These are phyloP conservation scores for Nymphaea colorata DNA, from an alignment of 164 flowering plant genomes.

Conservation along the genomic window DNA sequence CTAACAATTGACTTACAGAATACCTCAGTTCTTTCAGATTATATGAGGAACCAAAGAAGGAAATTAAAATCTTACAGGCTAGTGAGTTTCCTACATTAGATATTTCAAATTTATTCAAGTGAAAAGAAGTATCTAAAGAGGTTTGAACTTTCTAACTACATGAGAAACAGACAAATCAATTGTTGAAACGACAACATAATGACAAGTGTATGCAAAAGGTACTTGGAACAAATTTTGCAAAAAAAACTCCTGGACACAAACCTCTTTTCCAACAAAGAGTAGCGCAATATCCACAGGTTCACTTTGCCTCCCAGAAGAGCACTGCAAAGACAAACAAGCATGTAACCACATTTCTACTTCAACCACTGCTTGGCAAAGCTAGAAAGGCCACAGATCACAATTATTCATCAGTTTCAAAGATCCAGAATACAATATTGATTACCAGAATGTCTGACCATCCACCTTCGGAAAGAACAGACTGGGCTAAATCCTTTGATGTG, in stretches of 20 bases:
- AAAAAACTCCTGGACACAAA: conserved; percentile 8
- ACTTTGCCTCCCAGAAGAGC: conserved; percentile 30
- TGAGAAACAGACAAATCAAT: not conserved
- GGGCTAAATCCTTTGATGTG: conserved; percentile 52
- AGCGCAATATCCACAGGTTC: conserved; percentile 52
- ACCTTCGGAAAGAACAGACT: conserved; percentile 47
- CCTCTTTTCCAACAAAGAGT: conserved; percentile 73
- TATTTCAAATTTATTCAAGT: too few species aligned
- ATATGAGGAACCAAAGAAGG: not conserved
- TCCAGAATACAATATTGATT: conserved; percentile 4
- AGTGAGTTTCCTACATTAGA: too few species aligned
- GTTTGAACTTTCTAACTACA: too few species aligned
- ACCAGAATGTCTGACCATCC: conserved; percentile 85
- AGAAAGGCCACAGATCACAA: not conserved
- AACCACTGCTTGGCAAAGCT: not conserved
- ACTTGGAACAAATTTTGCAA: not conserved
- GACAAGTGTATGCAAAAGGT: not conserved
- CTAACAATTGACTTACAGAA: too few species aligned
- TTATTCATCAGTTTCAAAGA: not conserved
- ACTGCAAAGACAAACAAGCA: conserved; percentile 25
- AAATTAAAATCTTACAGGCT: too few species aligned
- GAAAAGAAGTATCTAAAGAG: too few species aligned
- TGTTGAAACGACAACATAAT: not conserved
- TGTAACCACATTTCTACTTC: not conserved
- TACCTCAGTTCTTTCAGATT: not conserved